Evolutionary conservation across 176 grass and related monocot species (phyloP), one percentile per base, ranked within the genome.

Genomic region (Avena sativa): DNA sequence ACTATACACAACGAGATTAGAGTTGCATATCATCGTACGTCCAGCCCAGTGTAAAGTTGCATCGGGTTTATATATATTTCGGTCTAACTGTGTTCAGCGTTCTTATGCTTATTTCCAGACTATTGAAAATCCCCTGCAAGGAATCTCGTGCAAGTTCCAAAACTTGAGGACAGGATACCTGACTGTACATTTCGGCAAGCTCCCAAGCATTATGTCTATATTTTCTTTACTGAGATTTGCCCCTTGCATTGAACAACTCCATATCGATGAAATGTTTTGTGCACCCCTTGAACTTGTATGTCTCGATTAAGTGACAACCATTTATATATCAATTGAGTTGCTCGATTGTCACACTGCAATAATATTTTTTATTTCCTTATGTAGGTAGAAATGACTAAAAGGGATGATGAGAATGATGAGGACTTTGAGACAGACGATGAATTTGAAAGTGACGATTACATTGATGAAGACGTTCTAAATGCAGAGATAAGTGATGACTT

Each of bases 141-240:
- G 17, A 7, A 69, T 69, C 52, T 68, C 60, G 13, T 81, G 79
- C 63, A 81, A 69, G 46, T 81, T 81, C 4, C 5, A 17, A 46
- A 81, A 81, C 44, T 52, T 81, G 40, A 53, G 26, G 16, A 2
- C 1, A 13, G 49, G 26, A 34, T 3, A 17, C 10, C 16, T 81
- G 26, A 52, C 6, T 5, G 28, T 20, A 70, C 34, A 53, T 55
- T 69, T 82, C 69, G 48, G 40, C 46, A 69, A 38, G 15, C 19
- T 82, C 47, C 32, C 28, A 69, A 82, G 80, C 32, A 82, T 70
- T 21, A 70, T 69, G 49, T 71, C 49, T 13, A 82, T 71, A 21
- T 56, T 82, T 55, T 70, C 80, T 23, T 36, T 70, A 13, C 19
- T 56, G 49, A 34, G 19, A 5, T 56, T 51, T 70, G 80, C 28